A percentile compares a stretch with the other conserved stretches of the same genome.
Evolutionary conservation across 768 basidiomycete species (phyloP).

Genomic region (Boletus rubroflammeus): DNA sequence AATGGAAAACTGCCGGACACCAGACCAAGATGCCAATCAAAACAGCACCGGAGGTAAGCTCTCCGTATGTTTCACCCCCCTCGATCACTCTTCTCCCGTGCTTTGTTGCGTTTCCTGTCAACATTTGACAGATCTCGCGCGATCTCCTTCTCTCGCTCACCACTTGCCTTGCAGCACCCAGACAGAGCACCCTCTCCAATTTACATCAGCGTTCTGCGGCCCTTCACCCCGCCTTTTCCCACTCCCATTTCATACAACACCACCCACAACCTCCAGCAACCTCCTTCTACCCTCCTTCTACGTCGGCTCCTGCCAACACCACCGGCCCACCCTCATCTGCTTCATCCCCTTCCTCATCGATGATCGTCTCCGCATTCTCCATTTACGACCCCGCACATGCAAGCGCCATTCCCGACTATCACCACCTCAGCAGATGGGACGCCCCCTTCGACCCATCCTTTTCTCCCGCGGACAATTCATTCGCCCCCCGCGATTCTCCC

Average conservation of each 20-base stretch:
- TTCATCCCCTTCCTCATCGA: conserved; percentile 21
- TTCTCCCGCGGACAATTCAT: not conserved
- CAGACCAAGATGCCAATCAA: conserved; percentile 14
- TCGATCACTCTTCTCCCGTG: conserved; percentile 11
- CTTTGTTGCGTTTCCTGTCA: conserved; percentile 8
- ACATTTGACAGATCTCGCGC: conserved; percentile 7
- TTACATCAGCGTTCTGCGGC: not conserved
- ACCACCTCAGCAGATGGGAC: conserved; percentile 37
- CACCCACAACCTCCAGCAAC: not conserved
- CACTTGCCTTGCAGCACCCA: conserved; percentile 4
- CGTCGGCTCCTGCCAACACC: not conserved
- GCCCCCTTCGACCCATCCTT: conserved; percentile 15
- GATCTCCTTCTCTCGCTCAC: conserved; percentile 15
- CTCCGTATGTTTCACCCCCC: conserved; percentile 7
- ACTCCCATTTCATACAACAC: not conserved
- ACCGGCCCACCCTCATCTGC: conserved; percentile 2
- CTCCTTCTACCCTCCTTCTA: conserved; percentile 1
- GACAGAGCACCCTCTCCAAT: not conserved
- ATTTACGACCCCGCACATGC: conserved; percentile 49
- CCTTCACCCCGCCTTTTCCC: not conserved
- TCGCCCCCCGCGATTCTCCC: not conserved
- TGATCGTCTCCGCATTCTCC: conserved; percentile 54
- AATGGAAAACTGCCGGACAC: conserved; percentile 24
- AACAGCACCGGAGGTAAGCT: conserved; percentile 27
- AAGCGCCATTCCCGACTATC: conserved; percentile 38